Conservation (phyloP, 1,284 basidiomycete genomes). For the Caloboletus firmus region DNA sequence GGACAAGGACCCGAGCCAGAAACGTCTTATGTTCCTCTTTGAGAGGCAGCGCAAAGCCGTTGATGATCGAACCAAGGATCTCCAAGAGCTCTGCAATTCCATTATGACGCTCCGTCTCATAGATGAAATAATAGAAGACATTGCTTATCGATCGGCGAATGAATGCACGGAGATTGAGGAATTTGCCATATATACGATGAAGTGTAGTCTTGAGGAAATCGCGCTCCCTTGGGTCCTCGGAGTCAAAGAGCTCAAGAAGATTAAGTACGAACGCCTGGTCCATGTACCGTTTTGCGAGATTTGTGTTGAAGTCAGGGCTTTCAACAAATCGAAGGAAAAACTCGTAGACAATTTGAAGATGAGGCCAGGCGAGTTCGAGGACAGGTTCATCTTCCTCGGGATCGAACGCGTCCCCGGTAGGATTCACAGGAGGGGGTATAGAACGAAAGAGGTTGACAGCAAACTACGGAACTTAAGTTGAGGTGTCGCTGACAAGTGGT, state of each 20-base stretch:
- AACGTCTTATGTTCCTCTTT: conserved; percentile 99
- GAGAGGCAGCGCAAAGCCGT: conserved; percentile 96
- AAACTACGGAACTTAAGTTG: conserved; percentile 57
- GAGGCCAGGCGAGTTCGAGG: conserved; percentile 98
- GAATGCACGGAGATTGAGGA: conserved; percentile 97
- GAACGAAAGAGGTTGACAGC: conserved; percentile 97
- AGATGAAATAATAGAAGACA: conserved; percentile 99
- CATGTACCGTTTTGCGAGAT: conserved; percentile 96
- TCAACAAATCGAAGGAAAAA: conserved; percentile 99
- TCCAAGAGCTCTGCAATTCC: conserved; percentile 98
- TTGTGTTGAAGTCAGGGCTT: conserved; percentile 97
- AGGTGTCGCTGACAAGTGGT: conserved; percentile 9
- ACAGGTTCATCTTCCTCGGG: conserved; percentile 99
- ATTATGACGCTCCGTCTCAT: conserved; percentile 98
- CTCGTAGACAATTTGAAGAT: conserved; percentile 99
- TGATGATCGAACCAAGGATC: conserved; percentile 99
- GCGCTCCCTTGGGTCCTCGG: conserved; percentile 97
- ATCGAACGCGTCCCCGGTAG: conserved; percentile 97
- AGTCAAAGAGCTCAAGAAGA: conserved; percentile 97
- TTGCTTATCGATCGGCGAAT: conserved; percentile 99
- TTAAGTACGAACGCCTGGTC: conserved; percentile 96
- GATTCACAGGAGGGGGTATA: conserved; percentile 99
- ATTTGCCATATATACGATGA: conserved; percentile 99
- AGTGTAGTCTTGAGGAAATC: conserved; percentile 99
- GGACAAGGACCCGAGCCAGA: conserved; percentile 93